Evolutionary conservation across 2,329 filamentous ascomycete species (phyloP).

Genomic region (Fusarium anthophilum): DNA sequence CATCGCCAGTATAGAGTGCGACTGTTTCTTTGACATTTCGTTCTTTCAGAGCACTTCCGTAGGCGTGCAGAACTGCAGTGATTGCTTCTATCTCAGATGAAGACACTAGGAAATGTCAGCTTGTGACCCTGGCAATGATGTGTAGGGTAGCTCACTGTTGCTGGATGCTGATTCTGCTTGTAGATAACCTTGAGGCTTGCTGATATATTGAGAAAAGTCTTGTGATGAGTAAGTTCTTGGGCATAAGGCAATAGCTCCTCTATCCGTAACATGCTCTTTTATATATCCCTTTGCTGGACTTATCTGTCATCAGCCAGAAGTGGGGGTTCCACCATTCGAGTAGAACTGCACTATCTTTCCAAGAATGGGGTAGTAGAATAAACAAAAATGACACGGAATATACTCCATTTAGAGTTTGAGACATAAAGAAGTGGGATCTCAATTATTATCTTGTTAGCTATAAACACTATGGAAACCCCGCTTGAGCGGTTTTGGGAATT

Average conservation of each 20-base stretch:
- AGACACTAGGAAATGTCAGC: neutral
- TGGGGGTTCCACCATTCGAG: too few relatives aligned
- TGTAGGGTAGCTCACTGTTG: neutral
- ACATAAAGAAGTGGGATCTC: neutral
- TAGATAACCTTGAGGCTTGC: too few relatives aligned
- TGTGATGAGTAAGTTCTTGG: fast-evolving
- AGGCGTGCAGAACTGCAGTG: neutral
- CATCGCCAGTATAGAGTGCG: neutral
- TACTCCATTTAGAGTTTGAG: fast-evolving
- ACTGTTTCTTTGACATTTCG: neutral
- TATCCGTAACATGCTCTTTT: fast-evolving
- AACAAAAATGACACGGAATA: fast-evolving
- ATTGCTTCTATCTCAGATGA: neutral
- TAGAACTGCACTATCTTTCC: fast-evolving
- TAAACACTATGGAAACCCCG: fast-evolving
- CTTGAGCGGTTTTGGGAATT: neutral
- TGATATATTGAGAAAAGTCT: too few relatives aligned
- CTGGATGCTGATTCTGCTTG: fast-evolving
- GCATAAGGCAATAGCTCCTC: fast-evolving
- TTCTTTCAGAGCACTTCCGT: neutral
- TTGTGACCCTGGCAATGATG: fast-evolving
- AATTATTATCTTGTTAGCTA: too few relatives aligned
- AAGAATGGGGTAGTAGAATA: neutral
- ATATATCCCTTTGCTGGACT: fast-evolving
- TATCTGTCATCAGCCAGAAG: fast-evolving